Evolutionary conservation across 352 stramenopile genomes (phyloP), one percentile per base, ranked within the genome.

Genomic region (Pythium biforme): DNA sequence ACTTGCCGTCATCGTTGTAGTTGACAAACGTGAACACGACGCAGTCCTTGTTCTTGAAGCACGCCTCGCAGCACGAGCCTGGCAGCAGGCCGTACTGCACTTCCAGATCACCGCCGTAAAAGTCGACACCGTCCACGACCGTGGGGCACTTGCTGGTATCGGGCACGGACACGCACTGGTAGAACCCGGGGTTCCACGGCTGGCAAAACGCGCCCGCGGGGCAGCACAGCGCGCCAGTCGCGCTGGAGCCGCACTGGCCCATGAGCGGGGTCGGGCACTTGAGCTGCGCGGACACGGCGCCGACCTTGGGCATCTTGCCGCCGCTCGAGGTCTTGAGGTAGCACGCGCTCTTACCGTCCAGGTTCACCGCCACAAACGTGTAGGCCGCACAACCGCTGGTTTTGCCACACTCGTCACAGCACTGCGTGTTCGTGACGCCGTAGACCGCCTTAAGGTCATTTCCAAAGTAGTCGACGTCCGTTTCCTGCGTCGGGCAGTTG

Each of bases 11-110:
- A 17, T 71, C 26, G 47, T 86, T 88, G 59, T 82, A 74, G 67
- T 86, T 89, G 34, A 86, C 66, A 45, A 84, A 89, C 19, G 77
- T 86, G 73, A 77, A 88, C 12, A 64, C 55, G 34, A 58, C 58
- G 62, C 79, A 89, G 19, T 48, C 59, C 17, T 67, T 40, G 54
- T 79, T 73, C 1, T 55, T 52, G 37, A 54, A 53, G 55, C 79
- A 89, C 14, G 67, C 73, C 19, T 84, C 66, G 47, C 79, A 89
- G 74, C 79, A 89, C 39, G 57, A 46, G 31, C 70, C 68, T 1
- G 79, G 79, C 20, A 77, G 53, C 25, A 86, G 40, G 11, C 59
- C 72, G 26, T 82, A 79, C 41, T 65, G 56, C 34, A 74, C 68
- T 17, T 74, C 69, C 17, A 88, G 61, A 57, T 88, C 76, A 26